phyloP scores from a whole-genome alignment of 129 eudicot species.

The Deinandra increscens region DNA sequence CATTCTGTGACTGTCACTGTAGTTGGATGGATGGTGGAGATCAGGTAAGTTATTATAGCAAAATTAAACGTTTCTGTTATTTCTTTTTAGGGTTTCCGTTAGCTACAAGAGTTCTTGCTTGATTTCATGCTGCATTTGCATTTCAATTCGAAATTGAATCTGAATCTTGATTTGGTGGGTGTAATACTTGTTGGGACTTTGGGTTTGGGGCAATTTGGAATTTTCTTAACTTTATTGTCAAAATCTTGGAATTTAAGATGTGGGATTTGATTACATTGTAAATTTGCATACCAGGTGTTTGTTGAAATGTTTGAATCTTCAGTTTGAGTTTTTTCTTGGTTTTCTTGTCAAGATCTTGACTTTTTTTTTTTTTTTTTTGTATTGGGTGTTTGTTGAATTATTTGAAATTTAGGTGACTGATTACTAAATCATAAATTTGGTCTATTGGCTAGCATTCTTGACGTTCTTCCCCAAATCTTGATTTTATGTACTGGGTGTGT shows the following conservation, averaged over 20 bases:
- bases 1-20: constrained; percentile 19
- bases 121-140: constrained; percentile 31
- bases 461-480: constrained; percentile 24
- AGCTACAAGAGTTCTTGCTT: constrained; percentile 16
- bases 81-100: constrained; percentile 10
- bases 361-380: too few relatives aligned
- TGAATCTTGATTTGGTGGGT: constrained; percentile 27
- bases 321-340: neutral
- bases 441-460: neutral
- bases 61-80: constrained; percentile 14
- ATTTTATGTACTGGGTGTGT: constrained; percentile 9
- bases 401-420: too few relatives aligned
- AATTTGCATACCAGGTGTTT: constrained; percentile 1
- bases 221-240: constrained; percentile 7
- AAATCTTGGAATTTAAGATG: constrained; percentile 21
- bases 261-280: constrained; percentile 14
- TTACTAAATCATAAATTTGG: neutral
- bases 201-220: constrained; percentile 15
- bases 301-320: constrained; percentile 1
- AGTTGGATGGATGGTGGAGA: constrained; percentile 7
- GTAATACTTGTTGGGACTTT: constrained; percentile 11
- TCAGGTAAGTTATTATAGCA: constrained; percentile 21
- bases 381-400: too few relatives aligned
- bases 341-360: constrained; percentile 26
- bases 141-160: neutral